Base-by-base conservation (phyloP, 2,329 filamentous ascomycete species). In the Orbilia quercus region DNA sequence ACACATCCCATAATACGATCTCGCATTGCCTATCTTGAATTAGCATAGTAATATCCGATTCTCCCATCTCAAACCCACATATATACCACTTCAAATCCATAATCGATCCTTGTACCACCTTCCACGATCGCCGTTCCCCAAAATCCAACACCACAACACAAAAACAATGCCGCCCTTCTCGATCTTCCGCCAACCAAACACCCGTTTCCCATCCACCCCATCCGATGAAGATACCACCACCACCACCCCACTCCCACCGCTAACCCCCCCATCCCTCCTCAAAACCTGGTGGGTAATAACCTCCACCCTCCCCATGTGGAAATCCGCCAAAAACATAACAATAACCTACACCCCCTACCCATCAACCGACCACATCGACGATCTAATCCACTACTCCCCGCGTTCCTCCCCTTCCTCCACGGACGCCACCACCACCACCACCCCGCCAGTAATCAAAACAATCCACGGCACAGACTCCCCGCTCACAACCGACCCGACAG, bases 271-370 rank as follows among this genome's bases (percentile, higher is more conserved):
- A 66, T 90, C 86, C 84, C 85, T 92, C 48, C 81, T 84, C 58
- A 83, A 88, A 72, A 90, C 87, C 70, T 92, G 90, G 90, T 82
- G 85, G 77, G 89, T 92, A 65, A 91, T 89, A 9, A 89, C 92
- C 82, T 90, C 88, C 2, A 91, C 89, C 3, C 86, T 92, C 9
- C 82, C 86, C 75, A 92, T 95, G 90, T 96, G 91, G 91, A 88
- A 88, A 77, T 85, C 86, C 50, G 89, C 90, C 59, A 89, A 88
- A 79, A 95, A 95, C 81, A 91, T 96, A 12, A 85, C 86, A 77
- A 94, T 96, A 79, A 90, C 87, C 34, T 96, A 96, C 83, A 85
- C 81, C 7, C 81, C 83, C 42, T 82, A 83, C 63, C 79, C 80
- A 20, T 63, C 79, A 2, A 83, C 85, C 67, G 81, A 48, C 7